A percentile compares a stretch with the other conserved stretches of the same genome.
Conservation (phyloP, 352 stramenopile species). For the Phytophthora constricta region DNA sequence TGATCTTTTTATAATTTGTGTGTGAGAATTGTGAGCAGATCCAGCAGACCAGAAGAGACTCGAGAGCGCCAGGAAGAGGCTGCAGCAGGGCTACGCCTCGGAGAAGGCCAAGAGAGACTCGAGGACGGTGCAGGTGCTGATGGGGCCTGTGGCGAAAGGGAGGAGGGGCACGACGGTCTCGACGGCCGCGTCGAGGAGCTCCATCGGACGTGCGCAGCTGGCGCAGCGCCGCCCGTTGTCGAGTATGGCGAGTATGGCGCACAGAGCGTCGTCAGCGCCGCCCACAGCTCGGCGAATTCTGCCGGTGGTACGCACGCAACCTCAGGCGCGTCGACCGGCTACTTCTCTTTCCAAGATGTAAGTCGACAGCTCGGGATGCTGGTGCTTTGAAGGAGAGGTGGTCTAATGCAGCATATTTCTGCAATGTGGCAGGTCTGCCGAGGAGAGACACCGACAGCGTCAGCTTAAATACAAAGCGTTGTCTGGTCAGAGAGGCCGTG, state of each 20-base stretch:
- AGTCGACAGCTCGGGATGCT: slow-evolving; percentile 8
- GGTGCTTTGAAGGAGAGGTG: neutral
- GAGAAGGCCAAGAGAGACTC: slow-evolving; percentile 77
- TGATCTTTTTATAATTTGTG: neutral
- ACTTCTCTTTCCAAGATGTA: slow-evolving; percentile 38
- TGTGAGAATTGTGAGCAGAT: slow-evolving; percentile 15
- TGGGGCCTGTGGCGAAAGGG: slow-evolving; percentile 56
- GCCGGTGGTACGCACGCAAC: slow-evolving; percentile 24
- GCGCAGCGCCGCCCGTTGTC: slow-evolving; percentile 43
- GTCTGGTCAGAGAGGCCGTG: slow-evolving; percentile 31
- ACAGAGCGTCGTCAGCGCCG: slow-evolving; percentile 35
- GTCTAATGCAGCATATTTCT: slow-evolving; percentile 12
- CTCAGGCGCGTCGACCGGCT: slow-evolving; percentile 24
- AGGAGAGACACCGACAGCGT: slow-evolving; percentile 64
- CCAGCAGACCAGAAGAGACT: slow-evolving; percentile 50
- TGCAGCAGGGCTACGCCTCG: slow-evolving; percentile 80
- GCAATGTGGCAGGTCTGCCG: slow-evolving; percentile 44
- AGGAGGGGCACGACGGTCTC: slow-evolving; percentile 71
- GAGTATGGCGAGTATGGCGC: slow-evolving; percentile 8
- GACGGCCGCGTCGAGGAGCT: slow-evolving; percentile 61
- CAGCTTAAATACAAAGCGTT: slow-evolving; percentile 51
- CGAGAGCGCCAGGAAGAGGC: slow-evolving; percentile 72
- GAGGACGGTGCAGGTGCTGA: slow-evolving; percentile 78
- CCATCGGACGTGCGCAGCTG: slow-evolving; percentile 46
- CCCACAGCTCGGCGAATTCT: slow-evolving; percentile 36